Base-by-base conservation (phyloP, 768 basidiomycete species). In the Lactarius quietus region DNA sequence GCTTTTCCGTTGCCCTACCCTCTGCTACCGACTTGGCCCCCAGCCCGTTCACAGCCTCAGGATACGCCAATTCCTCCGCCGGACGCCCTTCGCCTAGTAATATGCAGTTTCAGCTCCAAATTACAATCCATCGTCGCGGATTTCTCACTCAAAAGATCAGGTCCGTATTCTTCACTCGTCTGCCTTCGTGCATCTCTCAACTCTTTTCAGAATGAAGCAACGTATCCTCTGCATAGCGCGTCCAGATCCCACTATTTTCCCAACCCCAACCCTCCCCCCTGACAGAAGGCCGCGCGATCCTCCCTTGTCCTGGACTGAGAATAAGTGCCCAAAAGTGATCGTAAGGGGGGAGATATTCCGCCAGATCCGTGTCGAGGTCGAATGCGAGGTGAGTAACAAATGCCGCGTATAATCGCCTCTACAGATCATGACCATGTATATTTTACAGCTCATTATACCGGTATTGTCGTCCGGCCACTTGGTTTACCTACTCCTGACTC, bases 371-470 rank as follows among this genome's bases (percentile, higher is more conserved):
- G 59, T 67, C 48, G 55, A 67, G 28, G 66, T 69, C 29, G 66
- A 69, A 29, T 69, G 68, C 41, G 41, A 33, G 43, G 68, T 63
- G 26, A 20, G 58, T n/a, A 53, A 26, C 18, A 35, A 6, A 52
- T 26, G 20, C 33, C n/a, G 2, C 28, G 15, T 52, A 20, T 12
- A 6, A n/a, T 12, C 1, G 6, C 31, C 23, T 52, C 4, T 14
- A n/a, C 23, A 35, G 29, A 43, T 67, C 20, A 52, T 31, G 31
- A 33, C 18, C 15, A n/a, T 7, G 23, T 14, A 48, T 18, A n/a
- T n/a, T n/a, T n/a, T 10, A n/a, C 14, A 68, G 68, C 59, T 63
- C 62, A 29, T 61, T 14, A n/a, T 28, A 31, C 62, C 68, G 4
- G 59, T 59, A 58, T 43, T 15, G 20, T 3, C 39, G 2, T 39